Conservation (phyloP, 106 monocot species). For the Platanthera guangdongensis region DNA sequence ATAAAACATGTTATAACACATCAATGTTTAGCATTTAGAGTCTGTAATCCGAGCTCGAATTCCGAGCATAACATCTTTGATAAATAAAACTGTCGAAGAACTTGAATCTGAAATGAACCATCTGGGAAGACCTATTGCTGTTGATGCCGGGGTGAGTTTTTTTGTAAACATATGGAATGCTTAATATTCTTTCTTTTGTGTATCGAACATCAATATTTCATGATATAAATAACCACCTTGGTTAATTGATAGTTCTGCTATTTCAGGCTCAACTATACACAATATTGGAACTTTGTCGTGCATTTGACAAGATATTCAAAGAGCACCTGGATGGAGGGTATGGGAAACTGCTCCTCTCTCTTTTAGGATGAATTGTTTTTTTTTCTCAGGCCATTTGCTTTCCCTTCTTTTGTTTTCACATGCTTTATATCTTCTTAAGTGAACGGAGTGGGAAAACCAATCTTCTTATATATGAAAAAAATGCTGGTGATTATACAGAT, state of each 20-base stretch:
- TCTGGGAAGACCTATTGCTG: conserved; percentile 88
- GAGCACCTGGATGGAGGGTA: conserved; percentile 99
- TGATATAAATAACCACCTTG: background rate
- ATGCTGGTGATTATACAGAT: background rate
- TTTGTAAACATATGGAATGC: background rate
- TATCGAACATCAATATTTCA: background rate
- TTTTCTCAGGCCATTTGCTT: background rate
- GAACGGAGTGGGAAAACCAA: background rate
- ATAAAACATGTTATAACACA: background rate
- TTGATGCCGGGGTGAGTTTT: conserved; percentile 72
- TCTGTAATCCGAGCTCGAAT: conserved; percentile 75
- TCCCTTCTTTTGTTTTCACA: background rate
- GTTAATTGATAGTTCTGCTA: conserved; percentile 1
- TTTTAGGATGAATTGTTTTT: background rate
- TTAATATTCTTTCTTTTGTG: background rate
- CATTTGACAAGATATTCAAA: conserved; percentile 96
- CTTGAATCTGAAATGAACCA: conserved; percentile 83
- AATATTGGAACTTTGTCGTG: conserved; percentile 97
- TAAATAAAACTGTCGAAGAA: conserved; percentile 94
- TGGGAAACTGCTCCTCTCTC: background rate
- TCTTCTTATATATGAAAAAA: background rate
- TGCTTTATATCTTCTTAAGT: background rate
- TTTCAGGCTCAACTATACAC: conserved; percentile 94
- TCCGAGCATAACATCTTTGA: conserved; percentile 85
- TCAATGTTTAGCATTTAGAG: conserved; percentile 70